Evolutionary conservation across 306 rosid species (phyloP), one percentile per base, ranked within the genome.

Genomic region (Vigna mungo): DNA sequence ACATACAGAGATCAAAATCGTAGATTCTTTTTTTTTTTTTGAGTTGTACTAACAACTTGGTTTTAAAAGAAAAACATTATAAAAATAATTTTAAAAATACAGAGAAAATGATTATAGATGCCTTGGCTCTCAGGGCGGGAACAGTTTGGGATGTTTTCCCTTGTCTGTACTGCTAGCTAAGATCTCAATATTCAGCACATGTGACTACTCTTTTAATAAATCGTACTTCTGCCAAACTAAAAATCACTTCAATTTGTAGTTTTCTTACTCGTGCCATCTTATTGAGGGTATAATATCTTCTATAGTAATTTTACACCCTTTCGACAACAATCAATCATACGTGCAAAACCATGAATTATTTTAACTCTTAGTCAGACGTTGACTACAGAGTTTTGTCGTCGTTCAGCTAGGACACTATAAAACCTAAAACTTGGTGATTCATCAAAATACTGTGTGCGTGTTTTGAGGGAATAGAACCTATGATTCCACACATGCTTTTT

Each of bases 91-190:
- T 30, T 30, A 30, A 5, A 30, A 30, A 30, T 30, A 25, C 27
- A 25, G 27, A 25, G 3, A 25, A 25, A 25, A 25, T 25, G 3
- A 25, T 25, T 25, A 25, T 25, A 25, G 79, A 72, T 63, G 79
- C 83, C 79, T 32, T 72, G 13, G 17, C 34, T 54, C 18, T 18
- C 1, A 8, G 74, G 83, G 83, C 13, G 65, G 65, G 69, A 52
- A 16, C 78, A 72, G 78, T 80, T 63, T 72, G 51, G 65, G 68
- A 72, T 80, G 83, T 80, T 62, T 67, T 67, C 15, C 41, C 43
- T 52, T 64, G 68, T 80, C 79, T 72, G 79, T 64, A 80, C 68
- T 34, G 7, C 34, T 25, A 60, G 6, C 10, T 9, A 41, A 41
- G 58, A 2, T 12, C 46, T 25, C 60, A 37, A n/a, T 51, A 46